phyloP scores from a whole-genome alignment of 805 yeast genomes.

The Kluyveromyces dobzhanskii region DNA sequence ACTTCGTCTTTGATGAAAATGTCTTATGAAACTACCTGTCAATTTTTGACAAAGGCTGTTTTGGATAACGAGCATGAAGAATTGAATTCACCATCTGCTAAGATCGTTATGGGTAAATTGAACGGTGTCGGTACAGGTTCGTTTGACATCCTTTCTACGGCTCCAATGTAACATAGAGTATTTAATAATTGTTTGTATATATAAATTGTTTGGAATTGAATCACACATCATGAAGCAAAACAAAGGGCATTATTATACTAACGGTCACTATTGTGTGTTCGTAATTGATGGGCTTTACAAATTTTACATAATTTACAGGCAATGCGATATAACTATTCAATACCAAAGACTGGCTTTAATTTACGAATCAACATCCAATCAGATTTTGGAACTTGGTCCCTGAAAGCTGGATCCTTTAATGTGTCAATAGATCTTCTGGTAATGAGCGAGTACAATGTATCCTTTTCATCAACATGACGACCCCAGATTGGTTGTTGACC shows the following conservation, averaged over 20 bases:
- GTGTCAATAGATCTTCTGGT: slow-evolving; percentile 89
- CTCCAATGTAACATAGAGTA: slow-evolving; percentile 20
- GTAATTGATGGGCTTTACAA: not conserved
- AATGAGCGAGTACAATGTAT: slow-evolving; percentile 81
- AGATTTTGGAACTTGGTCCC: slow-evolving; percentile 87
- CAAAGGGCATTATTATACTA: too few species aligned
- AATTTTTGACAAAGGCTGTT: slow-evolving; percentile 93
- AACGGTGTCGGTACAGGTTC: slow-evolving; percentile 93
- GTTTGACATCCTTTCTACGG: slow-evolving; percentile 60
- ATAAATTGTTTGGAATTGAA: not conserved
- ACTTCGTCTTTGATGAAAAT: slow-evolving; percentile 96
- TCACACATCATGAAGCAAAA: too few species aligned
- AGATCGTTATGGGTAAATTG: slow-evolving; percentile 86
- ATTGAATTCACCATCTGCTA: slow-evolving; percentile 85
- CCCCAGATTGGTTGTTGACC: slow-evolving; percentile 97
- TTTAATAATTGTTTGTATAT: not conserved
- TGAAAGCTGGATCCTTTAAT: slow-evolving; percentile 96
- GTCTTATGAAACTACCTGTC: slow-evolving; percentile 98
- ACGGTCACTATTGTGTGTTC: too few species aligned
- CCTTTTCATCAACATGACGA: slow-evolving; percentile 94
- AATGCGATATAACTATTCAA: slow-evolving; percentile 31
- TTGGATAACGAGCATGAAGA: slow-evolving; percentile 85
- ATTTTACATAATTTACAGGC: slow-evolving; percentile 2
- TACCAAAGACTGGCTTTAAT: slow-evolving; percentile 82
- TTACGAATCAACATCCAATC: slow-evolving; percentile 92